Base-by-base conservation (phyloP, 495 filamentous ascomycete species). In the Penicillium simplicissimum region DNA sequence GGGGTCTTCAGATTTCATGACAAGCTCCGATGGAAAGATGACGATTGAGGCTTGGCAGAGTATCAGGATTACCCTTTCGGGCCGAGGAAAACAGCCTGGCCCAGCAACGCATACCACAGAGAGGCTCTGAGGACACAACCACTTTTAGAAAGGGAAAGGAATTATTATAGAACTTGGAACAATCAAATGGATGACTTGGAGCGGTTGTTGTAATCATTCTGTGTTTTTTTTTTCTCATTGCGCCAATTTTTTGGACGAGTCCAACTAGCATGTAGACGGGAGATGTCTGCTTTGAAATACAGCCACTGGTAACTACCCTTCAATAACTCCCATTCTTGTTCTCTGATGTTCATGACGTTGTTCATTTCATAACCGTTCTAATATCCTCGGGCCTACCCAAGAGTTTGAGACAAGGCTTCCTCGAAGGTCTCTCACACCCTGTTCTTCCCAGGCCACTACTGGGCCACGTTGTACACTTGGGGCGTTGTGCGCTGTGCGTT, bases 41-140 rank as follows among this genome's bases (percentile, higher is more conserved):
- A 53, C 59, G 68, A 60, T 58, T 57, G 51, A 6, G 67, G 70
- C 77, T 79, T 78, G 76, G 77, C 75, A 75, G 68, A 71, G 71
- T 71, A 74, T 66, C 54, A 56, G 59, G 23, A 67, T 71, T 78
- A 47, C 76, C 70, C 43, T 58, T 69, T 74, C 70, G 58, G 72
- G 73, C 68, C 60, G 51, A 59, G 8, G 33, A 40, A 53, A 47
- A 43, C 52, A 59, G 61, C 74, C 74, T 60, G 69, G 58, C 74
- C 61, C 67, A 73, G 78, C 78, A 80, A 80, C 77, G 64, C 57
- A 49, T 51, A 43, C 63, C 40, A 73, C 69, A 59, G 5, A 10
- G 10, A 48, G 13, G 14, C 28, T 48, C 28, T 7, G 2, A 11
- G 45, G 17, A 6, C 23, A 49, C 21, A 31, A 31, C 28, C 28